Percentiles rank a stretch among this genome's conserved stretches.
Conservation (phyloP, 176 grass and related monocot species). For the Oryza coarctata region DNA sequence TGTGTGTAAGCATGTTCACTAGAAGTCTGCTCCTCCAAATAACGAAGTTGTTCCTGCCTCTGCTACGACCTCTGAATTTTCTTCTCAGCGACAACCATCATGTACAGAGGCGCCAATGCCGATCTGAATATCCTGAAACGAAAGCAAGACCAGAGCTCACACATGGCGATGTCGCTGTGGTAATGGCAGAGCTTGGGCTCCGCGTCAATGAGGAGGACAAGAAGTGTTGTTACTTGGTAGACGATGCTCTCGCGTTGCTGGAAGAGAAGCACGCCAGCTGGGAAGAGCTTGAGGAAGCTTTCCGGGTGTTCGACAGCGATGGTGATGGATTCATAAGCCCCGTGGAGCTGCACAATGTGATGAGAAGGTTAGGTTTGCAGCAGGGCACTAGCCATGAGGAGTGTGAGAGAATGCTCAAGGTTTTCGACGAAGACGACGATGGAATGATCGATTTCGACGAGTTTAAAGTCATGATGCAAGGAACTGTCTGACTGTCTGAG, state of each 20-base stretch:
- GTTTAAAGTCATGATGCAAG: neutral
- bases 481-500: neutral
- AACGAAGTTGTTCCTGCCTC: neutral
- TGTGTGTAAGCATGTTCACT: neutral
- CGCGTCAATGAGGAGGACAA: too few species aligned
- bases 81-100: neutral
- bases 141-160: neutral
- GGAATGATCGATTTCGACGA: neutral
- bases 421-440: neutral
- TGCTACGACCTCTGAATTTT: neutral
- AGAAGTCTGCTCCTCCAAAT: neutral
- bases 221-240: neutral
- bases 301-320: neutral
- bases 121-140: too few species aligned
- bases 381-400: neutral
- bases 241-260: neutral
- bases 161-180: neutral
- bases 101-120: too few species aligned
- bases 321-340: neutral
- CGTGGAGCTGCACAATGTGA: neutral
- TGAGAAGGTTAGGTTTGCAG: neutral
- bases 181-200: neutral
- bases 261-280: neutral
- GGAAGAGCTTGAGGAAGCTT: conserved; percentile 2
- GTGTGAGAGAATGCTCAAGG: neutral